Evolutionary conservation across 129 eudicot species (phyloP), one percentile per base, ranked within the genome.

Genomic region (Mikania micrantha): DNA sequence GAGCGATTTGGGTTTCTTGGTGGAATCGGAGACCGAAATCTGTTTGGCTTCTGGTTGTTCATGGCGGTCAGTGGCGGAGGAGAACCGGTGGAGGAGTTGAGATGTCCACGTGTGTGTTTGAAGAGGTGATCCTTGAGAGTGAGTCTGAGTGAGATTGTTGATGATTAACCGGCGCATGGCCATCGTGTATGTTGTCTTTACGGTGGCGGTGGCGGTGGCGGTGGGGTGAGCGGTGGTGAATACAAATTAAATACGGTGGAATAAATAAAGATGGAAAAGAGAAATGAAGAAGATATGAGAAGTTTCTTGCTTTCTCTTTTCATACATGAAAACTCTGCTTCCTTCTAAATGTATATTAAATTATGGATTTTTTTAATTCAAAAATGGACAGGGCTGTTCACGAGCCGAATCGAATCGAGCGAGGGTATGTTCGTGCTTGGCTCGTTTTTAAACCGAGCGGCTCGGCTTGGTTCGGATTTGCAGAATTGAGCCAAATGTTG

Each of bases 131-230:
- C 61, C 47, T 5, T 69, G 72, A 50, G 66, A 29, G 24, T 62
- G 74, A 72, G 36, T 52, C 19, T 62, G 74, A 72, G 36, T 52
- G 53, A 74, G 42, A 52, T 78, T 78, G 73, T 85, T 80, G 39
- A 80, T 27, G 66, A 77, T 91, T 45, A 84, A 80, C 65, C 96
- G 93, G 19, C 82, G 83, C 60, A 90, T 44, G 11, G 86, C 85
- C 94, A 89, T 89, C 0, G 54, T 49, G 20, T 13, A 6, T 67
- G 15, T 42, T 25, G 35, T 56, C 45, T 25, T 52, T 28, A 15
- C 1, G 28, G 27, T 11, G 17, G 31, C 10, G 64, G 10, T 12
- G 47, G 42, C 11, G 64, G 58, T 20, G 48, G 52, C 25, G 58
- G 38, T 54, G 39, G n/a, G 9, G 67, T 5, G 11, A 34, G 21